Evolutionary conservation across 1,139 yeast genomes (phyloP), one percentile per base, ranked within the genome.

Genomic region (Debaryomyces robertsiae): DNA sequence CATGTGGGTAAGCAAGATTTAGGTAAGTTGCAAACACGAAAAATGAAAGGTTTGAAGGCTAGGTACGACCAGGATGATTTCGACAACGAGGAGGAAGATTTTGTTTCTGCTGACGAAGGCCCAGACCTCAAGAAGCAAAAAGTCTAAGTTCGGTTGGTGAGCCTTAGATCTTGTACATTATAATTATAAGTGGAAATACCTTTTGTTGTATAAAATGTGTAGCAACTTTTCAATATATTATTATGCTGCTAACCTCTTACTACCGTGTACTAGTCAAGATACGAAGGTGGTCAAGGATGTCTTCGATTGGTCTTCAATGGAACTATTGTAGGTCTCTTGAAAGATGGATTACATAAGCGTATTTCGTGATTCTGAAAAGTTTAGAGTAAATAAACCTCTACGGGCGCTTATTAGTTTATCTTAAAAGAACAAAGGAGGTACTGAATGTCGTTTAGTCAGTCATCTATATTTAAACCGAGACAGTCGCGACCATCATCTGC

Each of bases 1-100:
- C 98, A 93, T 63, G 85, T 93, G 65, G 98, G 96, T 67, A 84
- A 84, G 65, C 99, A 93, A 74, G 98, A 93, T 63, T 75, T 94
- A 63, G 75, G 79, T 60, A 84, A 84, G 63, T 69, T 93, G 61
- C 98, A 93, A 69, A 91, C 98, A 9, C 82, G 98, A 71, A 93
- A 93, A 81, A 88, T 93, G 96, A 94, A 94, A 77, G 99, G 98
- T 61, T 77, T 93, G 60, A 94, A 94, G 72, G 75, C 89, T 43
- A 82, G 77, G 62, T 90, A 74, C 53, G 96, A 89, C 59, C 96
- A 89, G 65, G 63, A 58, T 31, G 67, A 68, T 45, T 84, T 75
- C 30, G 80, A 77, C 43, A 79, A 70, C 36, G 61, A 56, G 22
- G 65, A 53, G 29, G 66, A 58, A 27, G 80, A 72, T 15, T 65